These are phyloP conservation scores for Fusarium sulawesiense DNA, from an alignment of 2,329 filamentous ascomycete species.

Conservation along the genomic window DNA sequence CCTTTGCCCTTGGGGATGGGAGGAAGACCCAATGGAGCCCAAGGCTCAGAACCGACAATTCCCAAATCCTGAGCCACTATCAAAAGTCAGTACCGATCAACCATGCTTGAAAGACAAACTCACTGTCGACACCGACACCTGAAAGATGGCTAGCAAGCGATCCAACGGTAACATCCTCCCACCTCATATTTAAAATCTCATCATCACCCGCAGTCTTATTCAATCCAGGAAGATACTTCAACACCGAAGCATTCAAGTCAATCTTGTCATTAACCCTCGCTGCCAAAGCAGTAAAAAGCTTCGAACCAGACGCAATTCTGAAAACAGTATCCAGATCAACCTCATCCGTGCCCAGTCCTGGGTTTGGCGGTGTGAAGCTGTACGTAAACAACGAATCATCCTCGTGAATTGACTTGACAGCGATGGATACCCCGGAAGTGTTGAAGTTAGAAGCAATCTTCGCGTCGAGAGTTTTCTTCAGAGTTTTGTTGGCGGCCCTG, in stretches of 20 bases:
- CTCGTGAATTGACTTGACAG: conserved; percentile 57
- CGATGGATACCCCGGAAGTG: conserved; percentile 53
- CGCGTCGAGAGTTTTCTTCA: conserved; percentile 44
- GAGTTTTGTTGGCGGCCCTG: conserved; percentile 39
- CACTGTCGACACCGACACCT: conserved; percentile 55
- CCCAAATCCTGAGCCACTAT: conserved; percentile 51
- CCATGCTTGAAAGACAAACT: not conserved
- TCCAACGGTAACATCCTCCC: conserved; percentile 61
- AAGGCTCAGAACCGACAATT: conserved; percentile 41
- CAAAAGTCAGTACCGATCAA: not conserved
- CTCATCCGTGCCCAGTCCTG: conserved; percentile 40
- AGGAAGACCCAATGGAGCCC: conserved; percentile 50
- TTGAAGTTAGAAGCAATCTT: conserved; percentile 45
- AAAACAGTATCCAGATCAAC: conserved; percentile 51
- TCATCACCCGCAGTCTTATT: conserved; percentile 42
- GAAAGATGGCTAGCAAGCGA: conserved; percentile 59
- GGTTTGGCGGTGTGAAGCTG: conserved; percentile 54
- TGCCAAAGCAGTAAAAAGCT: conserved; percentile 50
- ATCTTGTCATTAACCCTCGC: conserved; percentile 47
- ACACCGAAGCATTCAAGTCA: conserved; percentile 56
- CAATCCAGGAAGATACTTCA: conserved; percentile 58
- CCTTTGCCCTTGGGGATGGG: conserved; percentile 44
- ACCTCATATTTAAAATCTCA: conserved; percentile 52
- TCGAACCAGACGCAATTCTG: conserved; percentile 51
- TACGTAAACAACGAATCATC: conserved; percentile 52